A percentile compares a stretch with the other conserved stretches of the same genome.
These are phyloP conservation scores for Tricholoma furcatifolium DNA, from an alignment of 768 basidiomycete species.

Conservation along the genomic window DNA sequence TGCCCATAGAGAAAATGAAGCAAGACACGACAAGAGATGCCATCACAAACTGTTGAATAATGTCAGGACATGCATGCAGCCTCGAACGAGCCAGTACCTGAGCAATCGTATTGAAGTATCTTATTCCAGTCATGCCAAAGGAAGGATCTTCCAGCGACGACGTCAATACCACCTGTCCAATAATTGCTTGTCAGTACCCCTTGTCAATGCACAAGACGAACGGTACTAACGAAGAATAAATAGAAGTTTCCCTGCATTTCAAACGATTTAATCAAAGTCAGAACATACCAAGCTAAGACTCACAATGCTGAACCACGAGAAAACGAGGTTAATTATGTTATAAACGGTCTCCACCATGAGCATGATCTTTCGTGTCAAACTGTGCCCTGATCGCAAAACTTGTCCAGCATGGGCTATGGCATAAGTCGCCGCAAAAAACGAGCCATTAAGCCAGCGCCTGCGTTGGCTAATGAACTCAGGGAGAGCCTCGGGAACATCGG, in stretches of 20 bases:
- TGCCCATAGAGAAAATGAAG: constrained; percentile 96
- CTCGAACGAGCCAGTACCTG: constrained; percentile 46
- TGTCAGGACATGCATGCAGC: not conserved
- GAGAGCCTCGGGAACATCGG: constrained; percentile 90
- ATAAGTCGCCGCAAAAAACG: constrained; percentile 94
- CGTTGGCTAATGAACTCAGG: constrained; percentile 94
- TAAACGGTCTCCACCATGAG: constrained; percentile 84
- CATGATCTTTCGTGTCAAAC: constrained; percentile 64
- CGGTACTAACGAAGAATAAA: constrained; percentile 77
- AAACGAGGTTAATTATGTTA: constrained; percentile 83
- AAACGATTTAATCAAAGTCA: not conserved
- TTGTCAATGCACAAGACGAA: not conserved
- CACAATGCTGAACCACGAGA: constrained; percentile 92
- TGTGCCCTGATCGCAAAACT: constrained; percentile 80
- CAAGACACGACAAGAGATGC: constrained; percentile 83
- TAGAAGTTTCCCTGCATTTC: constrained; percentile 83
- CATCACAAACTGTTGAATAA: constrained; percentile 66
- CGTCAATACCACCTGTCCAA: constrained; percentile 74
- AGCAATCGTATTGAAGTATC: constrained; percentile 70
- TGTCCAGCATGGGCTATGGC: constrained; percentile 86
- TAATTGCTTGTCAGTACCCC: not conserved
- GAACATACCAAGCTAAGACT: constrained; percentile 26
- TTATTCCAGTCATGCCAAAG: constrained; percentile 63
- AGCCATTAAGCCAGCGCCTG: constrained; percentile 87
- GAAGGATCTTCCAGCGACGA: constrained; percentile 78